Evolutionary conservation across 169 alveolate genomes (phyloP), one percentile per base, ranked within the genome.

Genomic region (Plasmodium ovale): DNA sequence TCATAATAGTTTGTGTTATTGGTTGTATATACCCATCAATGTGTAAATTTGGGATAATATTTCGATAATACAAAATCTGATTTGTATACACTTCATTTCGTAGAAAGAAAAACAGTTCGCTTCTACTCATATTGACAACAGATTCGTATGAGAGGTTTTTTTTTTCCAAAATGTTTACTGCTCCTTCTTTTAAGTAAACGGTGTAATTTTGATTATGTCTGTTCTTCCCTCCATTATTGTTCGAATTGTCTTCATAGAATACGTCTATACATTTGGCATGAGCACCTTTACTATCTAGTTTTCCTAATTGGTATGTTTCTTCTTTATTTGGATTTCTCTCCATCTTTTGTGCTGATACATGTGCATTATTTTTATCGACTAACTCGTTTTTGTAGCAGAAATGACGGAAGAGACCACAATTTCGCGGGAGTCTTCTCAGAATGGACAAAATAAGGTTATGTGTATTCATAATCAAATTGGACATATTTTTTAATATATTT

Each of bases 401-500:
- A 47, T 77, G 88, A 7, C 88, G 59, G 56, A 77, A 77, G 7
- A 77, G 47, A 14, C 88, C 71, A 29, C 39, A 39, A 35, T 77
- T 64, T 3, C 59, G 31, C 49, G 88, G 88, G 0, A 77, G 54
- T 51, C 88, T 77, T 67, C 88, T 77, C 31, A 64, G n/a, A 60
- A 77, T 77, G 39, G 88, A 37, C 0, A 77, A 19, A 44, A 77
- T 77, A 23, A 77, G 74, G 44, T 64, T 94, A 92, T 65, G 98
- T 90, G 87, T 96, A 87, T 73, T 92, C 85, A 53, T 97, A 87
- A 93, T 95, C 87, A 89, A 93, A 92, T 93, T 87, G 35, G 94
- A 95, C 21, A 90, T 94, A 65, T 89, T 93, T 35, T 89, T 95
- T 64, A 93, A 70, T 85, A 93, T 96, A 64, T 95, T 96, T 91